phyloP scores from a whole-genome alignment of 2,329 filamentous ascomycete genomes.

The Mollisiaceae sp. region DNA sequence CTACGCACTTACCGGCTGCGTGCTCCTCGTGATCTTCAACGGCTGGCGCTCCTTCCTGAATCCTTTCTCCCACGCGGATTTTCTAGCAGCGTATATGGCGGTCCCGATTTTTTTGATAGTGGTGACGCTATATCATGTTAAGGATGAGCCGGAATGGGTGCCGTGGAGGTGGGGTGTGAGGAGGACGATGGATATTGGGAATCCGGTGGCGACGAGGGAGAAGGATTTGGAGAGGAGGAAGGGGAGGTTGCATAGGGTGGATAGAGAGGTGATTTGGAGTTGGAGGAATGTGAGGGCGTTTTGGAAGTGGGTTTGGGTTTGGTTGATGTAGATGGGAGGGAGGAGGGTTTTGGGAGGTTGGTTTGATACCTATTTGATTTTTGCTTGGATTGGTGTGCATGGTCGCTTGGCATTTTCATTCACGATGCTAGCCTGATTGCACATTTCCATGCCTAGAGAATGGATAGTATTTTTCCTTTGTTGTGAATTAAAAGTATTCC shows the following conservation, averaged over 20 bases:
- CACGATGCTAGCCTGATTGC: no score
- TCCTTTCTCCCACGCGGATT: conserved; percentile 26
- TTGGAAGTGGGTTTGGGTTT: conserved; percentile 19
- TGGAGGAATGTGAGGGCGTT: conserved; percentile 11
- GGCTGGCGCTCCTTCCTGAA: conserved; percentile 27
- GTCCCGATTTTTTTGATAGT: conserved; percentile 18
- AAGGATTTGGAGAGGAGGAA: conserved; percentile 22
- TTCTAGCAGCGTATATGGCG: conserved; percentile 26
- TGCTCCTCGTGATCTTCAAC: conserved; percentile 24
- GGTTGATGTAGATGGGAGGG: conserved; percentile 14
- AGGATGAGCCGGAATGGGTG: conserved; percentile 20
- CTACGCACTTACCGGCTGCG: conserved; percentile 24
- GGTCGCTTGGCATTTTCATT: no score
- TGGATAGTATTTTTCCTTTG: no score
- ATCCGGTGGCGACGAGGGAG: conserved; percentile 18
- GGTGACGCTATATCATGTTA: conserved; percentile 16
- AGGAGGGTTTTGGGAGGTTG: neutral
- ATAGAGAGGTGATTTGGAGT: conserved; percentile 10
- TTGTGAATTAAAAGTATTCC: no score
- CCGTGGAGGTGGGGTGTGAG: conserved; percentile 18
- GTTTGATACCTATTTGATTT: no score
- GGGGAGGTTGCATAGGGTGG: conserved; percentile 20
- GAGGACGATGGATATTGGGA: conserved; percentile 18
- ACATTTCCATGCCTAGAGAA: no score
- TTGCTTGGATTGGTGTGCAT: no score